phyloP scores from a whole-genome alignment of 192 early-diverging fungal genomes.

The Bifiguratus adelaidae region DNA sequence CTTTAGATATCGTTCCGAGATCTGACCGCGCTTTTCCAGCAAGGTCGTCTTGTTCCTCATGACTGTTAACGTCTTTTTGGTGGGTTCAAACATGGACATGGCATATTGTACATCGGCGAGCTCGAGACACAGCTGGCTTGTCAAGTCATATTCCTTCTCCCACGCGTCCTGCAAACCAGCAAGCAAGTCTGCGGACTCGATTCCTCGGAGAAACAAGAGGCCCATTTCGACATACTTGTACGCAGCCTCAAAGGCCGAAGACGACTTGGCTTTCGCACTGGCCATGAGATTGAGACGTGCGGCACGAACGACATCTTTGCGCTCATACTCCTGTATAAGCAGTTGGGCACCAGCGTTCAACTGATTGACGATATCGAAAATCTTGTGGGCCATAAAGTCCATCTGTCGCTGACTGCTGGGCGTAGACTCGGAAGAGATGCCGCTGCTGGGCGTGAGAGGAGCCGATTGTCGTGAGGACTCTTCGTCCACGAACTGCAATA shows the following conservation, averaged over 20 bases:
- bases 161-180: too few species aligned
- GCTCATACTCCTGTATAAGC: not conserved
- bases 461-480: not conserved
- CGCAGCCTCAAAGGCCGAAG: slow-evolving; percentile 11
- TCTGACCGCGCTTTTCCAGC: not conserved
- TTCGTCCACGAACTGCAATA: slow-evolving; percentile 11
- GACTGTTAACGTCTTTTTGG: slow-evolving; percentile 3
- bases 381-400: slow-evolving; percentile 9
- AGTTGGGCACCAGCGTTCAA: slow-evolving; percentile 13
- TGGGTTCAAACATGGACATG: slow-evolving; percentile 2
- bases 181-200: too few species aligned
- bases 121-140: slow-evolving; percentile 6
- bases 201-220: slow-evolving; percentile 4
- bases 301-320: slow-evolving; percentile 1
- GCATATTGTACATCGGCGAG: slow-evolving; percentile 13
- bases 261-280: slow-evolving; percentile 13
- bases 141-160: slow-evolving; percentile 10
- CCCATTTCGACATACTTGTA: slow-evolving; percentile 9
- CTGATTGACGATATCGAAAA: slow-evolving; percentile 24
- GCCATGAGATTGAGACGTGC: slow-evolving; percentile 11
- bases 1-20: slow-evolving; percentile 8
- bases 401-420: not conserved
- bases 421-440: not conserved
- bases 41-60: slow-evolving; percentile 2
- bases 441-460: not conserved